These are phyloP conservation scores for Bipolaris bicolor DNA, from an alignment of 2,329 filamentous ascomycete species.

Conservation along the genomic window DNA sequence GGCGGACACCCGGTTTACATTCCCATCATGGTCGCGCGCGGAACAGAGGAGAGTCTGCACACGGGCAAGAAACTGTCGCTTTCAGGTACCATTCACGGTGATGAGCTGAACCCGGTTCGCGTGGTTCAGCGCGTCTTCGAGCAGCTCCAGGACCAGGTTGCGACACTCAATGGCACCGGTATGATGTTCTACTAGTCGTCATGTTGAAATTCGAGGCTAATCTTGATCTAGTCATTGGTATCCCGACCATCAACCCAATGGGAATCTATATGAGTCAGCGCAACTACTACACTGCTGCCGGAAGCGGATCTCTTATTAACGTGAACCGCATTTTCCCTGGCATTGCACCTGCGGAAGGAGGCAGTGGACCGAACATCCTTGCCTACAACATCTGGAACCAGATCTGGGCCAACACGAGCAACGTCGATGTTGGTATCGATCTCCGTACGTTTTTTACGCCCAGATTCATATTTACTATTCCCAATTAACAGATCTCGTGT, in stretches of 20 bases:
- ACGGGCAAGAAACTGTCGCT: slow-evolving; percentile 47
- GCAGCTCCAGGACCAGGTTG: slow-evolving; percentile 35
- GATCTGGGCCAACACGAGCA: slow-evolving; percentile 47
- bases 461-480: accelerated
- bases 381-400: slow-evolving; percentile 50
- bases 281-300: slow-evolving; percentile 46
- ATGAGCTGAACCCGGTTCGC: slow-evolving; percentile 48
- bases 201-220: slow-evolving; percentile 7
- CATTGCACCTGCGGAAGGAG: slow-evolving; percentile 31
- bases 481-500: slow-evolving; percentile 1
- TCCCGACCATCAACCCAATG: slow-evolving; percentile 49
- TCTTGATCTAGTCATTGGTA: slow-evolving; percentile 42
- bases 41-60: slow-evolving; percentile 44
- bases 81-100: slow-evolving; percentile 49
- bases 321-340: slow-evolving; percentile 48
- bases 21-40: slow-evolving; percentile 48
- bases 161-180: slow-evolving; percentile 47
- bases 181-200: neutral
- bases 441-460: slow-evolving; percentile 24
- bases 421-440: slow-evolving; percentile 50
- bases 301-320: slow-evolving; percentile 41
- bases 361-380: slow-evolving; percentile 34
- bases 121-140: slow-evolving; percentile 48
- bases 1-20: slow-evolving; percentile 48
- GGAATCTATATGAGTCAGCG: slow-evolving; percentile 50